Evolutionary conservation across 495 filamentous ascomycete genomes (phyloP), one percentile per base, ranked within the genome.

Genomic region (Pyrenula massariospora): DNA sequence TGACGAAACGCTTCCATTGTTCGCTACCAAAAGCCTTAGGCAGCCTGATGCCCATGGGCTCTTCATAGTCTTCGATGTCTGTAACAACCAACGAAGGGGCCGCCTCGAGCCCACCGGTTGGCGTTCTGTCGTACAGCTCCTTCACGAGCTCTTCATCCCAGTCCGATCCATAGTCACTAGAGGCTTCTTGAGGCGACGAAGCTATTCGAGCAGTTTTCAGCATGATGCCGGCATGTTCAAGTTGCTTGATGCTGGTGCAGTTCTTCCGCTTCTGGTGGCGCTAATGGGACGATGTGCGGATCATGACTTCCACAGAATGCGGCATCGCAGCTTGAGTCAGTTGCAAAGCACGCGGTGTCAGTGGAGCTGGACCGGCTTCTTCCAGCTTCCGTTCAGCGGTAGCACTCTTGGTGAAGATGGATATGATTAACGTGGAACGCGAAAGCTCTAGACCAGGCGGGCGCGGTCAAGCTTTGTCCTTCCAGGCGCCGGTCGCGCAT

Each of bases 91-190:
- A 59, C 55, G 57, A 24, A 25, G 23, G 63, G 63, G 70, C 19
- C 24, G 56, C 47, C 48, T 52, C 48, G 20, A 63, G 24, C 22
- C 66, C 57, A 56, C 60, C 58, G 52, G 67, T 24, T 58, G 55
- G 63, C 48, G 63, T 69, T 66, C 68, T 47, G 53, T 66, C 63
- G 56, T 83, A 68, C 19, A 80, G 58, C 11, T 73, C 68, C 61
- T 71, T 68, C 60, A 81, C 50, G n/a, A 80, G 58, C 36, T 68
- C 68, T 58, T 80, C 73, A 63, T 89, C 85, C 53, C 84, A 83
- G 56, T 88, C 84, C 24, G 85, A 88, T 22, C 84, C 85, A 74
- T 89, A 91, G 56, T 88, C 83, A 62, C 76, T 83, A 59, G 31
- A 15, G 31, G 31, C 15, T 42, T 42, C 31, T 42, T 42, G 31